Evolutionary conservation across 768 basidiomycete species (phyloP).

Genomic region (Albatrellus ellisii): DNA sequence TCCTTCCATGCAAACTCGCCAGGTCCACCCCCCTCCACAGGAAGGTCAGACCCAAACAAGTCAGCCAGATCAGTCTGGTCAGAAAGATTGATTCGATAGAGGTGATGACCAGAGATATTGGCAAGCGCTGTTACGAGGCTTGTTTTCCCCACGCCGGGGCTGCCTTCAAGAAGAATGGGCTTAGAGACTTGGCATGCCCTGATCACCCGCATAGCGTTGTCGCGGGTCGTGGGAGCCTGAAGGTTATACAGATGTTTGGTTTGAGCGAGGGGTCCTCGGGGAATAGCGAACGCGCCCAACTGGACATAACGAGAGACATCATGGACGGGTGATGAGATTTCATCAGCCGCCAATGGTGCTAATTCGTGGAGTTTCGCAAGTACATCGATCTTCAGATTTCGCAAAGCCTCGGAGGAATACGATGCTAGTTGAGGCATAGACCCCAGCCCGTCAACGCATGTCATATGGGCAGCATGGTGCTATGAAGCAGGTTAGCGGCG

Average conservation of each 20-base stretch:
- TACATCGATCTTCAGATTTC: conserved; percentile 49
- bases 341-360: conserved; percentile 30
- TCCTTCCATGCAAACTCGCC: conserved; percentile 98
- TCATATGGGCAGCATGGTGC: conserved; percentile 92
- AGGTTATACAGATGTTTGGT: conserved; percentile 52
- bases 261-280: conserved; percentile 35
- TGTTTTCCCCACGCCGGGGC: conserved; percentile 97
- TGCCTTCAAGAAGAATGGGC: conserved; percentile 91
- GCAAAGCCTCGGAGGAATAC: conserved; percentile 46
- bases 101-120: conserved; percentile 56
- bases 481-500: conserved; percentile 21
- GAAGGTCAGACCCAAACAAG: conserved; percentile 91
- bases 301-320: conserved; percentile 29
- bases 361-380: conserved; percentile 38
- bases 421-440: conserved; percentile 62
- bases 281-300: conserved; percentile 66
- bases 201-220: conserved; percentile 80
- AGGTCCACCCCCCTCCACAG: conserved; percentile 79
- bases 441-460: conserved; percentile 78
- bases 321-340: conserved; percentile 17
- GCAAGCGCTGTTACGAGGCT: conserved; percentile 85
- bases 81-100: conserved; percentile 93
- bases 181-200: conserved; percentile 84
- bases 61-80: conserved; percentile 97
- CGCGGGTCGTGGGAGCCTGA: conserved; percentile 75